These are phyloP conservation scores for Ustilago lituana DNA, from an alignment of 1,284 basidiomycete species.

Conservation along the genomic window DNA sequence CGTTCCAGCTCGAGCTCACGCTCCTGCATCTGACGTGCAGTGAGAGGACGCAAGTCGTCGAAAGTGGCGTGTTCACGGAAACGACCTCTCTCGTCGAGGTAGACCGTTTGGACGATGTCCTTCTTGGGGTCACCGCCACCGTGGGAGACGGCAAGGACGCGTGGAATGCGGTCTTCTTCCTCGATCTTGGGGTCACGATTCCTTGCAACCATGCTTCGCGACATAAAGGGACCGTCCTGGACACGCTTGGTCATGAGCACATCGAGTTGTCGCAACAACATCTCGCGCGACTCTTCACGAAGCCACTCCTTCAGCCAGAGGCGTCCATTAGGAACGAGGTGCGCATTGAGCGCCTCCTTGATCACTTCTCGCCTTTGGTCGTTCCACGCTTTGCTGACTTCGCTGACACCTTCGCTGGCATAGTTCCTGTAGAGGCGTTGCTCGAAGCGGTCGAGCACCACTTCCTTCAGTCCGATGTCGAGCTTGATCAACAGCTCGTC, in stretches of 20 bases:
- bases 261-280: constrained; percentile 56
- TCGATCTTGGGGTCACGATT: constrained; percentile 68
- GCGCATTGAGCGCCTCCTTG: constrained; percentile 79
- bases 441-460: constrained; percentile 53
- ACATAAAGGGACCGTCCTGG: constrained; percentile 76
- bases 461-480: constrained; percentile 73
- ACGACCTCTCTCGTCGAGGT: constrained; percentile 86
- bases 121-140: constrained; percentile 91
- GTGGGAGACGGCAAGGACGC: constrained; percentile 91
- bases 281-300: constrained; percentile 87
- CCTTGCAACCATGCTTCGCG: constrained; percentile 65
- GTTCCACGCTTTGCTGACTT: constrained; percentile 91
- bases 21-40: constrained; percentile 70
- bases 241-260: constrained; percentile 65
- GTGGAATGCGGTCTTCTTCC: constrained; percentile 77
- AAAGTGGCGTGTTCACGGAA: constrained; percentile 87
- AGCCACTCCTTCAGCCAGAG: constrained; percentile 91
- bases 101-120: constrained; percentile 86
- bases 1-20: constrained; percentile 41
- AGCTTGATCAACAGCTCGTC: constrained; percentile 84
- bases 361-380: constrained; percentile 82
- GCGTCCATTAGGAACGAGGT: constrained; percentile 81
- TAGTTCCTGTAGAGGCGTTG: constrained; percentile 78
- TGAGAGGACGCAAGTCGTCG: constrained; percentile 72
- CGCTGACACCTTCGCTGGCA: constrained; percentile 84